phyloP scores from a whole-genome alignment of 1,284 basidiomycete genomes.

The Chondrostereum purpureum region DNA sequence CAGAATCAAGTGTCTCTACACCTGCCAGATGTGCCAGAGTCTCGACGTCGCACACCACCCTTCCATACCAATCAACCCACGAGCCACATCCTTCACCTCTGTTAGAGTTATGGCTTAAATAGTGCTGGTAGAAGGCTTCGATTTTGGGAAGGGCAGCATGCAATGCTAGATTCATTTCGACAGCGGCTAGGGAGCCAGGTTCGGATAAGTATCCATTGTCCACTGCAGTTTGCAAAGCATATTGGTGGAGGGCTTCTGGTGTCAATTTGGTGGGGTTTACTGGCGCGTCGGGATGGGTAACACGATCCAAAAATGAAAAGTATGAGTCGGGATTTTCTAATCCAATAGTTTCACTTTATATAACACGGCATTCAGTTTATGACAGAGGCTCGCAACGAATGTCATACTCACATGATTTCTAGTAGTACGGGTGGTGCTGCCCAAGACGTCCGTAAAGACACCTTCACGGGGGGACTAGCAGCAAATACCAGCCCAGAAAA shows the following conservation, averaged over 20 bases:
- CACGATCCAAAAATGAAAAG: conserved; percentile 59
- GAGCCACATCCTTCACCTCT: conserved; percentile 50
- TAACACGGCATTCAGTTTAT: conserved; percentile 7
- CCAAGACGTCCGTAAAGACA: conserved; percentile 80
- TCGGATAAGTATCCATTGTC: conserved; percentile 41
- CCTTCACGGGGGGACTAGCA: conserved; percentile 66
- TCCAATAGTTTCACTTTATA: conserved; percentile 38
- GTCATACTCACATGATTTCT: conserved; percentile 83
- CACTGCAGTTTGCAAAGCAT: conserved; percentile 44
- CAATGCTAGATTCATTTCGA: conserved; percentile 60
- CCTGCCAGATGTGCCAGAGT: conserved; percentile 53
- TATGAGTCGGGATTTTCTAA: conserved; percentile 62
- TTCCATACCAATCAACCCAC: conserved; percentile 87
- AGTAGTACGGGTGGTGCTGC: conserved; percentile 65
- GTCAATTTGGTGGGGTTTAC: conserved; percentile 30
- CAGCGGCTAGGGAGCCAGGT: conserved; percentile 40
- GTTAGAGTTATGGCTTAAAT: conserved; percentile 34
- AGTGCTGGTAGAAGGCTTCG: conserved; percentile 68
- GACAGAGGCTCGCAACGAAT: conserved; percentile 12
- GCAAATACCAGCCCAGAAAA: conserved; percentile 9
- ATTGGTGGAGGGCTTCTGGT: conserved; percentile 48
- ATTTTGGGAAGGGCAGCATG: conserved; percentile 67
- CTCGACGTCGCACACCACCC: conserved; percentile 67
- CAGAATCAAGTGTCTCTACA: conserved; percentile 44
- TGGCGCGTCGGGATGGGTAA: conserved; percentile 46